These are phyloP conservation scores for Psilocybe azurescens DNA, from an alignment of 768 basidiomycete genomes.

Conservation along the genomic window DNA sequence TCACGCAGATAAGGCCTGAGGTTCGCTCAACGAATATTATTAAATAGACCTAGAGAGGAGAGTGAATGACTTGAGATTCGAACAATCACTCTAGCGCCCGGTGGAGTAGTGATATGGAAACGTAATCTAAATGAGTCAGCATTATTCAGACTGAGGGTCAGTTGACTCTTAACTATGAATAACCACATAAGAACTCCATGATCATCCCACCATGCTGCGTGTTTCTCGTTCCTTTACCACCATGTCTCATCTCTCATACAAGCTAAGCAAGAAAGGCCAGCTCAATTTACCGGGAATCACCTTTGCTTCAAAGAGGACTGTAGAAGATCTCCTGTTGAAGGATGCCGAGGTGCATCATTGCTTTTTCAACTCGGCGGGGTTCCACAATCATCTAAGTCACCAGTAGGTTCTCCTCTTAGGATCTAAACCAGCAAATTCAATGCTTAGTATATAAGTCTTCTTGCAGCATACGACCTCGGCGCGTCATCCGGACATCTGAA, in stretches of 20 bases:
- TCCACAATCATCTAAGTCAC: slow-evolving; percentile 66
- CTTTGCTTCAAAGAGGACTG: slow-evolving; percentile 42
- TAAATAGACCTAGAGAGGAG: too few relatives aligned
- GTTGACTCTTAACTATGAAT: background rate
- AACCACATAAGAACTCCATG: slow-evolving; percentile 1
- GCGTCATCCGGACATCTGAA: slow-evolving; percentile 49
- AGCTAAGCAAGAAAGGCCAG: slow-evolving; percentile 38
- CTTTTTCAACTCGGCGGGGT: slow-evolving; percentile 44
- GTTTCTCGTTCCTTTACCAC: slow-evolving; percentile 12
- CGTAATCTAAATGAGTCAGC: background rate
- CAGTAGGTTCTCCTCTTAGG: slow-evolving; percentile 44
- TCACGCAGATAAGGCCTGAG: too few relatives aligned
- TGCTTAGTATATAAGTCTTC: slow-evolving; percentile 37
- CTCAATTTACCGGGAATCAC: slow-evolving; percentile 54
- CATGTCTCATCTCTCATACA: slow-evolving; percentile 27
- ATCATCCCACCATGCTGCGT: slow-evolving; percentile 6
- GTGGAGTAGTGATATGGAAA: background rate
- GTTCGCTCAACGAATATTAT: too few relatives aligned
- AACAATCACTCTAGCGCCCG: too few relatives aligned
- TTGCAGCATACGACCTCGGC: slow-evolving; percentile 63
- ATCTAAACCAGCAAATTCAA: background rate
- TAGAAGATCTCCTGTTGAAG: slow-evolving; percentile 49
- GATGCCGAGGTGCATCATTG: slow-evolving; percentile 59
- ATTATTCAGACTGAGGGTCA: background rate
- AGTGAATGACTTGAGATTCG: too few relatives aligned